Conservation (phyloP, 2,329 filamentous ascomycete species). For the Diaporthe batatas region DNA sequence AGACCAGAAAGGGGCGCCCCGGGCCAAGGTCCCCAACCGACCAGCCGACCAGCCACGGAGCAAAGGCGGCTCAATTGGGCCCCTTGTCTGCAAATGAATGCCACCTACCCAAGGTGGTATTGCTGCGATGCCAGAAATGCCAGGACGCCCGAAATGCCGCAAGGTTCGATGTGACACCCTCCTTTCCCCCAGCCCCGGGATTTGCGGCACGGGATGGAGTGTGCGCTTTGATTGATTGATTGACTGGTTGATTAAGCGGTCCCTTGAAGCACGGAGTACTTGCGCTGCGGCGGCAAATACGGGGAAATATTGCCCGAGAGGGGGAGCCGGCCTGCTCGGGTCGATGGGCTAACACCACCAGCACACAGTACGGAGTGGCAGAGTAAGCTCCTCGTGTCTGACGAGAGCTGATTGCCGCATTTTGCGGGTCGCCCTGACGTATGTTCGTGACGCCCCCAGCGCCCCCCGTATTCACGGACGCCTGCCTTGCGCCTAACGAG, state of each 20-base stretch:
- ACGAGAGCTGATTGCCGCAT: slow-evolving; percentile 15
- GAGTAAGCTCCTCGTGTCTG: slow-evolving; percentile 16
- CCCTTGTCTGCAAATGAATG: slow-evolving; percentile 3
- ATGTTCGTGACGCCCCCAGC: background rate
- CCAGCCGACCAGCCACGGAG: slow-evolving; percentile 15
- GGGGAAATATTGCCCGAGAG: background rate
- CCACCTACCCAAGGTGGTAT: slow-evolving; percentile 14
- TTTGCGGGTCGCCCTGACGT: slow-evolving; percentile 23
- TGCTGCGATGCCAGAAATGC: background rate
- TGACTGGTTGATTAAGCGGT: background rate
- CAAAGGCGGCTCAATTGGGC: slow-evolving; percentile 9
- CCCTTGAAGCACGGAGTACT: no score
- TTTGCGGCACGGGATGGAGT: slow-evolving; percentile 7
- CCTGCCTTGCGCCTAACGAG: background rate
- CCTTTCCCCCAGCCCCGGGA: background rate
- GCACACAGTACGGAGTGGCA: no score
- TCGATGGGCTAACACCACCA: background rate
- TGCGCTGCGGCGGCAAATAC: background rate
- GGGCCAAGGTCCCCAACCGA: background rate
- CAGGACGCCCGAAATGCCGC: background rate
- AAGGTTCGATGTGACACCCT: background rate
- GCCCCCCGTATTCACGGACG: background rate
- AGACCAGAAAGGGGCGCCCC: background rate
- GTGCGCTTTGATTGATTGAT: background rate
- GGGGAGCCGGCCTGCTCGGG: background rate